phyloP scores from a whole-genome alignment of 352 stramenopile species.

The Globisporangium spiculum region DNA sequence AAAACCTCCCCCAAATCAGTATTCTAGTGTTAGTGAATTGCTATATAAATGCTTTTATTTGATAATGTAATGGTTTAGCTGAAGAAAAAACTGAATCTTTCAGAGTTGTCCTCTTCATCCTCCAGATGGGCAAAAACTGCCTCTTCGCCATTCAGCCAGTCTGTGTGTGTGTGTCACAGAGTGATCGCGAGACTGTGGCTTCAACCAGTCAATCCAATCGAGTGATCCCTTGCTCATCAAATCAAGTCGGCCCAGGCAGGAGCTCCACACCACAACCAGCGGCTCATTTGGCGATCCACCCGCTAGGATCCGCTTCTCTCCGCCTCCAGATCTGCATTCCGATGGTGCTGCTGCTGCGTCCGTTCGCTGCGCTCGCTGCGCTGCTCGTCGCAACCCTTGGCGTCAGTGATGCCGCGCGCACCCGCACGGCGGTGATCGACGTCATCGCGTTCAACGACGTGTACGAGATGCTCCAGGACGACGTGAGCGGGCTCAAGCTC shows the following conservation, averaged over 20 bases:
- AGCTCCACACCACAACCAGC: not conserved
- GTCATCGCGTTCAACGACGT: slow-evolving; percentile 79
- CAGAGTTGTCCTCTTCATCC: not conserved
- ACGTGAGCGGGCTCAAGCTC: slow-evolving; percentile 57
- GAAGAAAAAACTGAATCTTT: not conserved
- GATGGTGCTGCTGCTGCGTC: slow-evolving; percentile 4
- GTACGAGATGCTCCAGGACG: slow-evolving; percentile 74
- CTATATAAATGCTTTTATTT: not conserved
- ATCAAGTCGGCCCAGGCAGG: not conserved
- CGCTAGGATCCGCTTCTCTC: not conserved
- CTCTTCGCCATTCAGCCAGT: not conserved
- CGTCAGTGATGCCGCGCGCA: slow-evolving; percentile 20
- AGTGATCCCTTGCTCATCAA: not conserved
- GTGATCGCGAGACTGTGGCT: not conserved
- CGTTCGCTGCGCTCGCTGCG: not conserved
- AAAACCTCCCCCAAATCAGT: not conserved
- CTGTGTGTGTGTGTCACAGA: not conserved
- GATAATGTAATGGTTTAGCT: not conserved
- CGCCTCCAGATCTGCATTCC: not conserved
- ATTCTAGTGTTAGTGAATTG: not conserved
- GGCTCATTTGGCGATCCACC: slow-evolving; percentile 1
- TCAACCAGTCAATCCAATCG: not conserved
- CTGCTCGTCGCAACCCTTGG: not conserved
- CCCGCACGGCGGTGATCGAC: slow-evolving; percentile 51
- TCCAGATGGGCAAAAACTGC: not conserved